Evolutionary conservation across 1,139 yeast species (phyloP), one percentile per base, ranked within the genome.

Genomic region (Blastobotrys elegans): DNA sequence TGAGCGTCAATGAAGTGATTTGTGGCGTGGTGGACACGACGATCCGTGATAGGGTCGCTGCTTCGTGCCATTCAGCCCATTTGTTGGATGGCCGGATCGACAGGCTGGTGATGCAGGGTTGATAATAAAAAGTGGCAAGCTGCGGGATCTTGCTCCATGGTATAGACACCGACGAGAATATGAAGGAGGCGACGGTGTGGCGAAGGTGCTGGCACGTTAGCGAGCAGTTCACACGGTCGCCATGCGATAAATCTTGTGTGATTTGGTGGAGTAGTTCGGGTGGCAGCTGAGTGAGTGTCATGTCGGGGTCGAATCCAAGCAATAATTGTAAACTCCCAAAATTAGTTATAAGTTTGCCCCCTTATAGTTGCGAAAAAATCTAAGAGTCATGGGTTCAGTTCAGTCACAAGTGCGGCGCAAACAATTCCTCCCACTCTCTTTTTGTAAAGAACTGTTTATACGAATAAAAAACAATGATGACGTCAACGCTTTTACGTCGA

Each of bases 21-120:
- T 26, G n/a, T 16, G 17, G 22, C 24, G 17, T 20, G n/a, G 11
- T 37, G 20, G 22, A 16, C 5, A 10, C 10, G 17, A 16, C 16
- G 14, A 6, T 38, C 5, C 33, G 11, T 7, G 41, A 16, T 18
- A 34, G 18, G 13, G 14, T 44, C n/a, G 43, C 46, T 7, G 52
- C 50, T 14, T 52, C 50, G 40, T 55, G 58, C 63, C 62, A 58
- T 40, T 60, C 63, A 7, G 57, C 63, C 52, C 54, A 51, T 29
- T 53, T 50, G n/a, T 59, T 53, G 11, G 59, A 50, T 2, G 49
- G 52, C 3, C 27, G 24, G 29, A 57, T 40, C 27, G 42, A 46
- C 24, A 58, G 43, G 8, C 49, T 30, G 13, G 41, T 35, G 8
- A 56, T 38, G 36, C 50, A 45, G 8, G 42, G 43, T 8, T n/a